A percentile compares a stretch with the other conserved stretches of the same genome.
Conservation (phyloP, 2,329 filamentous ascomycete species). For the Ophiocordyceps camponoti-saundersi region DNA sequence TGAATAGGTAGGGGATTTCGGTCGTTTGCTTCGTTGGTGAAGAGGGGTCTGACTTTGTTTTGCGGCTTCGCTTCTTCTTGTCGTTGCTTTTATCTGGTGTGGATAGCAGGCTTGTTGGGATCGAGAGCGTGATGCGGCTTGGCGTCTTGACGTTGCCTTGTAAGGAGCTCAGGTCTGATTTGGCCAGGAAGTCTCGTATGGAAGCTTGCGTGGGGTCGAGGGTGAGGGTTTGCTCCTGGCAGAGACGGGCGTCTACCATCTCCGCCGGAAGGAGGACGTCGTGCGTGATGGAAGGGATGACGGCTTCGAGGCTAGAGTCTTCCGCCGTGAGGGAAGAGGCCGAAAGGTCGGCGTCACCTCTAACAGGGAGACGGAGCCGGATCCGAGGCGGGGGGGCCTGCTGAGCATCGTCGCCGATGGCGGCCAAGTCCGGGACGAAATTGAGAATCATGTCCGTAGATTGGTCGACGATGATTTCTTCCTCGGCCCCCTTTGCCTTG, state of each 20-base stretch:
- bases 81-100: neutral
- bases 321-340: slow-evolving; percentile 10
- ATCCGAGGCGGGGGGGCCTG: slow-evolving; percentile 7
- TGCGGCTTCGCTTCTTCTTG: neutral
- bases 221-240: slow-evolving; percentile 17
- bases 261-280: slow-evolving; percentile 29
- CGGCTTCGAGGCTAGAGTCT: slow-evolving; percentile 14
- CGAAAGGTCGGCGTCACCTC: slow-evolving; percentile 9
- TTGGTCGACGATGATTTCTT: slow-evolving; percentile 5
- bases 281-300: slow-evolving; percentile 12
- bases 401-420: neutral
- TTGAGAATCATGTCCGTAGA: slow-evolving; percentile 24
- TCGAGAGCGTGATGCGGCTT: slow-evolving; percentile 10
- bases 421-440: slow-evolving; percentile 20
- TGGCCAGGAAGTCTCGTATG: slow-evolving; percentile 24
- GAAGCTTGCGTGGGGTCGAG: slow-evolving; percentile 20
- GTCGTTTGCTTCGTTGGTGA: neutral
- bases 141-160: slow-evolving; percentile 23
- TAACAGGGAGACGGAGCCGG: slow-evolving; percentile 14
- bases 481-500: slow-evolving; percentile 10
- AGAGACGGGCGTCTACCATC: slow-evolving; percentile 30
- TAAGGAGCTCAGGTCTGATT: slow-evolving; percentile 27
- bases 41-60: neutral
- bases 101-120: slow-evolving; percentile 9
- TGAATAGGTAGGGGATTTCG: slow-evolving; percentile 22